phyloP scores from a whole-genome alignment of 164 flowering plant genomes.

The Magnolia changhungtana region DNA sequence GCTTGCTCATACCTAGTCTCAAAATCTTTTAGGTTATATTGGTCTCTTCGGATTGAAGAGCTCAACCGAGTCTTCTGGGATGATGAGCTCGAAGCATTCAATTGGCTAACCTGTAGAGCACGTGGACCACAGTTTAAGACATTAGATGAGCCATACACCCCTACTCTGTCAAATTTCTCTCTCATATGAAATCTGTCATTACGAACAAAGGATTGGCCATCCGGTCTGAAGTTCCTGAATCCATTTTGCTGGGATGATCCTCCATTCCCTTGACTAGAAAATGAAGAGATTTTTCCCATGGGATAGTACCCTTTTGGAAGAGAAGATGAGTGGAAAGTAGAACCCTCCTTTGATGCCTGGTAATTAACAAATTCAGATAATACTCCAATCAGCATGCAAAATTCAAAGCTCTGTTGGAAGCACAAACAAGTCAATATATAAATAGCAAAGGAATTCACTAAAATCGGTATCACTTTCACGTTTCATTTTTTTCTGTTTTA shows the following conservation, averaged over 20 bases:
- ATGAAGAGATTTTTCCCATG: slow-evolving; percentile 22
- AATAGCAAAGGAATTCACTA: no score
- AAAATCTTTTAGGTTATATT: slow-evolving; percentile 61
- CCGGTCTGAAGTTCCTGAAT: slow-evolving; percentile 20
- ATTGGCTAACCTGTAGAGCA: slow-evolving; percentile 57
- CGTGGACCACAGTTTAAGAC: slow-evolving; percentile 71
- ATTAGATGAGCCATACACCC: slow-evolving; percentile 21
- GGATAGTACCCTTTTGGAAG: slow-evolving; percentile 21
- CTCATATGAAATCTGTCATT: slow-evolving; percentile 26
- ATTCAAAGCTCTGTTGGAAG: no score
- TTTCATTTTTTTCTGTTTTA: background rate
- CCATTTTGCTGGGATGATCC: slow-evolving; percentile 21
- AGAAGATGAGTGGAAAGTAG: slow-evolving; percentile 13
- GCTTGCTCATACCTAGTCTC: slow-evolving; percentile 56
- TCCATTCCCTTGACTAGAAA: slow-evolving; percentile 29
- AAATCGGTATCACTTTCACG: background rate
- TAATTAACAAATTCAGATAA: background rate
- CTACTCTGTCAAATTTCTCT: slow-evolving; percentile 27
- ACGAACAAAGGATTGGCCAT: slow-evolving; percentile 28
- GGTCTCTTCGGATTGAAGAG: slow-evolving; percentile 35
- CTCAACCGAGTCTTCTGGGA: slow-evolving; percentile 29
- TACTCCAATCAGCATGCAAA: background rate
- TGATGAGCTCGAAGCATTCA: slow-evolving; percentile 14
- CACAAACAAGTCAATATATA: no score
- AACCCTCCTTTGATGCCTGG: background rate